Base-by-base conservation (phyloP, 768 basidiomycete genomes). In the Kwoniella newhampshirensis region DNA sequence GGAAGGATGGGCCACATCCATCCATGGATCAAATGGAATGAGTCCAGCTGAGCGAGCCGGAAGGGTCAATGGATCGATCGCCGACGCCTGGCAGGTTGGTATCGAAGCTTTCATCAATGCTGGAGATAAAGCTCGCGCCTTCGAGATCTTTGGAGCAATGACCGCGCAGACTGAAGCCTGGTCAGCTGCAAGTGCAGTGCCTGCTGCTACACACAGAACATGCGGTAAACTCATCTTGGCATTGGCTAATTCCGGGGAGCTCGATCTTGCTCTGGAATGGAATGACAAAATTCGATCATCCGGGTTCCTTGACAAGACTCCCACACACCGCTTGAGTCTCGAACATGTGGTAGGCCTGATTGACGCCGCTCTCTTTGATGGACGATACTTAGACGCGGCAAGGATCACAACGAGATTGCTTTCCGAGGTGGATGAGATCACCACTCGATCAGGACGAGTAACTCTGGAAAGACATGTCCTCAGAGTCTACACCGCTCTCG, bases 111-210 rank as follows among this genome's bases (percentile, higher is more conserved):
- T 88, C 74, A 86, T 92, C 79, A 80, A 79, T 36, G 81, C 79
- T 36, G 84, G 84, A 1, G 76, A 84, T 48, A 81, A 86, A 0
- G 83, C 83, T 20, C 82, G 81, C 42, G 90, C 85, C 8, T 67
- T 91, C 9, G 82, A 74, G 21, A 74, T 91, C 2, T 77, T 92
- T 39, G 84, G 87, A 53, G 76, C 81, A 60, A 90, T 91, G 87
- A 36, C 41, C 21, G 25, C 46, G 5, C 67, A 71, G 70, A 75
- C 25, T 17, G 30, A 49, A 50, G 51, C 5, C 18, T 26, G 21
- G 21, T 37, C 40, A 11, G 46, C 35, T 27, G 26, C 39, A 8
- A 27, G 32, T 21, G 36, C 44, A 11, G 20, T 28, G n/a, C 54
- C 58, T 18, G 25, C 50, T 21, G 57, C 49, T 21, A 50, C 36